A percentile compares a stretch with the other conserved stretches of the same genome.
Conservation (phyloP, 768 basidiomycete species). For the Brasilioporus rufonigricans region DNA sequence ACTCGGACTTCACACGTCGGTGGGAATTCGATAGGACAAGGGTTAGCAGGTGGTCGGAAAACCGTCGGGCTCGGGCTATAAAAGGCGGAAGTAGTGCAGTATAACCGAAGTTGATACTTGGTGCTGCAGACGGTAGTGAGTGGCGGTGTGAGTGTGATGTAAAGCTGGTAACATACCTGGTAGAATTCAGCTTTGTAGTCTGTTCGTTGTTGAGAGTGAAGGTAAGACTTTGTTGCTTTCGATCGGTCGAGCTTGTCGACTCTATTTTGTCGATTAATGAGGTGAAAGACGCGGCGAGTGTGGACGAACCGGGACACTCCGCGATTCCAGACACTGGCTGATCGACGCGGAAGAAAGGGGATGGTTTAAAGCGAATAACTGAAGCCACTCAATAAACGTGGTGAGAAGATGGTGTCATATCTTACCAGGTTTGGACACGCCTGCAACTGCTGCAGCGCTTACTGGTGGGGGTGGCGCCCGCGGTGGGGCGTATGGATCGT, state of each 20-base stretch:
- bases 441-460: constrained; percentile 33
- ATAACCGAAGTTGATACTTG: constrained; percentile 79
- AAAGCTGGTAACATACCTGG: constrained; percentile 43
- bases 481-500: constrained; percentile 67
- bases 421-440: constrained; percentile 29
- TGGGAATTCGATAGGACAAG: constrained; percentile 87
- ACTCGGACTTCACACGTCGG: constrained; percentile 89
- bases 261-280: constrained; percentile 42
- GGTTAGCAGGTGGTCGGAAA: constrained; percentile 50
- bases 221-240: constrained; percentile 56
- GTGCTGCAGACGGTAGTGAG: constrained; percentile 39
- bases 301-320: constrained; percentile 75
- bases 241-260: constrained; percentile 75
- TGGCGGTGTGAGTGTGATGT: neutral
- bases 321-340: constrained; percentile 60
- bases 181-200: constrained; percentile 51
- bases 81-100: constrained; percentile 83
- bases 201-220: constrained; percentile 73
- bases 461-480: constrained; percentile 41
- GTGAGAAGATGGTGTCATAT: constrained; percentile 12
- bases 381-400: constrained; percentile 12
- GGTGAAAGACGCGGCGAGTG: neutral
- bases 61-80: constrained; percentile 48
- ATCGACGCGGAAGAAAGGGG: constrained; percentile 73
- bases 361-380: constrained; percentile 77